Percentiles rank a stretch among this genome's conserved stretches.
phyloP scores from a whole-genome alignment of 164 flowering plant genomes.

The Kalanchoe fedtschenkoi region DNA sequence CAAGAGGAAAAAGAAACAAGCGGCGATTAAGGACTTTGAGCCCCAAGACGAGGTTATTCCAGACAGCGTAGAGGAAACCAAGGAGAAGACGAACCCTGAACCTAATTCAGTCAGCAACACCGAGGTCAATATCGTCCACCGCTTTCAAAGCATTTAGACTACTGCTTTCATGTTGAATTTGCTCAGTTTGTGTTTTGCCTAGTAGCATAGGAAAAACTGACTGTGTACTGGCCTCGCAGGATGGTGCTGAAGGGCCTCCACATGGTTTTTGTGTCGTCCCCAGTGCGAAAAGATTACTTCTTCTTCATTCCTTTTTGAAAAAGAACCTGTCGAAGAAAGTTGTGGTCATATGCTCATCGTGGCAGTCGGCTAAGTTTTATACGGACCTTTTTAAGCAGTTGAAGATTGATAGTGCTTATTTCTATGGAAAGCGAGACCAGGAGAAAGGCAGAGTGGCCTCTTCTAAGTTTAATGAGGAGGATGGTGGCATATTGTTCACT shows the following conservation, averaged over 20 bases:
- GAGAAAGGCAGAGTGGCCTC: slow-evolving; percentile 71
- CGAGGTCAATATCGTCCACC: neutral
- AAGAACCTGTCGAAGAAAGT: slow-evolving; percentile 78
- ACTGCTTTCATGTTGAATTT: too few species aligned
- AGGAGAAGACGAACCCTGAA: neutral
- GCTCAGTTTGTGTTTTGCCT: neutral
- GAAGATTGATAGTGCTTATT: slow-evolving; percentile 61
- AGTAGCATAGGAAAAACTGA: neutral
- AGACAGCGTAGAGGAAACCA: too few species aligned
- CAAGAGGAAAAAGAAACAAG: neutral
- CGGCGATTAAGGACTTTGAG: neutral
- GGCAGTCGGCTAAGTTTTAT: slow-evolving; percentile 84
- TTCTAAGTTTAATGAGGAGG: slow-evolving; percentile 75
- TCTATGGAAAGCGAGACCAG: slow-evolving; percentile 91
- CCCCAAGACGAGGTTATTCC: too few species aligned
- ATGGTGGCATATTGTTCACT: slow-evolving; percentile 83
- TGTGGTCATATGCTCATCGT: slow-evolving; percentile 96
- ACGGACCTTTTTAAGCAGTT: slow-evolving; percentile 78
- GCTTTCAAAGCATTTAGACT: too few species aligned
- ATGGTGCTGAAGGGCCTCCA: slow-evolving; percentile 74
- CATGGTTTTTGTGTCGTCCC: slow-evolving; percentile 88
- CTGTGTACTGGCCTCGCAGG: slow-evolving; percentile 33
- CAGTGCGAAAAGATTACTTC: slow-evolving; percentile 60
- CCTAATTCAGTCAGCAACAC: neutral
- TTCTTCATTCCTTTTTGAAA: slow-evolving; percentile 78